Percentiles rank a stretch among this genome's conserved stretches.
These are phyloP conservation scores for Termitomyces sp. DNA, from an alignment of 768 basidiomycete genomes.

Conservation along the genomic window DNA sequence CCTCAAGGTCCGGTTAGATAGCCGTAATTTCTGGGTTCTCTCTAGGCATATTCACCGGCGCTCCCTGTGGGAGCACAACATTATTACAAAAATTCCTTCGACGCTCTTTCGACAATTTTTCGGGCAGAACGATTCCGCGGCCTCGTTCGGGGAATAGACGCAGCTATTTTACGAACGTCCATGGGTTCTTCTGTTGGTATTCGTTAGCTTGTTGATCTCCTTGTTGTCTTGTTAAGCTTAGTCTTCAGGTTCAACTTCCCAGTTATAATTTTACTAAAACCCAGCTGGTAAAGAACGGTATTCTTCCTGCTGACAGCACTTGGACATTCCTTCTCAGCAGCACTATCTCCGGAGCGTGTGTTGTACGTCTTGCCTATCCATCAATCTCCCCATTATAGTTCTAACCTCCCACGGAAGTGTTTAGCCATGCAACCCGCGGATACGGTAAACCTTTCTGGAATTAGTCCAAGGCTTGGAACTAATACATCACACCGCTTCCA, in stretches of 20 bases:
- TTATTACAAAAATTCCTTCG: slow-evolving; percentile 77
- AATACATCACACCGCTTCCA: slow-evolving; percentile 18
- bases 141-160: slow-evolving; percentile 86
- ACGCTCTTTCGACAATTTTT: slow-evolving; percentile 80
- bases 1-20: not conserved
- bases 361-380: slow-evolving; percentile 47
- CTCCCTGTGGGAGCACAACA: slow-evolving; percentile 95
- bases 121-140: slow-evolving; percentile 74
- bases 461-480: not conserved
- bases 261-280: slow-evolving; percentile 93
- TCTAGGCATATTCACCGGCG: slow-evolving; percentile 87
- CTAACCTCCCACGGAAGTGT: slow-evolving; percentile 41
- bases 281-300: slow-evolving; percentile 60
- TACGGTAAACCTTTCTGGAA: slow-evolving; percentile 39
- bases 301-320: slow-evolving; percentile 70
- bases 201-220: slow-evolving; percentile 10
- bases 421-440: slow-evolving; percentile 94
- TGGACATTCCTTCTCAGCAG: slow-evolving; percentile 89
- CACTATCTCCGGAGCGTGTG: slow-evolving; percentile 85
- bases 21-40: not conserved
- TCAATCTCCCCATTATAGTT: not conserved
- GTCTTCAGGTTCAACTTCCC: slow-evolving; percentile 81
- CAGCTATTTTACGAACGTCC: slow-evolving; percentile 87
- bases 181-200: slow-evolving; percentile 80
- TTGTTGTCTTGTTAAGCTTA: not conserved